Conservation (phyloP, 78 protist genomes). For the Tieghemostelium lacteum region DNA sequence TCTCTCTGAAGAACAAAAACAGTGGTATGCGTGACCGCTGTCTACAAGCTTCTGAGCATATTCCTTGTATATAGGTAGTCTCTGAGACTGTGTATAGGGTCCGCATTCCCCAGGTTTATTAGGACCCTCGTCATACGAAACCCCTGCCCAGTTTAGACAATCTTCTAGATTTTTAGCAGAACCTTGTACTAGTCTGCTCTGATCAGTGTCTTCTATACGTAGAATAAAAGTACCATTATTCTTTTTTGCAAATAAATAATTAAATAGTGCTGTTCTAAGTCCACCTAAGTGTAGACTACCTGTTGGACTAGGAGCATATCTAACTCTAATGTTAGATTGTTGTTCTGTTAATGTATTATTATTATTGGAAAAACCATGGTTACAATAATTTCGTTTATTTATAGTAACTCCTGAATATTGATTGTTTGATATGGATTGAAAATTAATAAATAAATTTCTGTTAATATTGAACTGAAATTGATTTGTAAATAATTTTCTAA, state of each 20-base stretch:
- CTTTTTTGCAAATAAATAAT: slow-evolving; percentile 87
- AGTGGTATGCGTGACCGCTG: slow-evolving; percentile 86
- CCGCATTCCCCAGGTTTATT: slow-evolving; percentile 3
- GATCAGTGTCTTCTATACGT: slow-evolving; percentile 94
- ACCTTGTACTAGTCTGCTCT: slow-evolving; percentile 57
- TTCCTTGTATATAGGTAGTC: slow-evolving; percentile 64
- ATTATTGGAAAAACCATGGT: no score
- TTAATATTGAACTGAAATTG: no score
- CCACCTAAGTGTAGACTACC: slow-evolving; percentile 93
- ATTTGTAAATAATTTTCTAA: no score
- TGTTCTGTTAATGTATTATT: no score
- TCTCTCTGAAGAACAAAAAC: slow-evolving; percentile 84
- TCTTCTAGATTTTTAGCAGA: slow-evolving; percentile 58
- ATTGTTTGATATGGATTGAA: no score
- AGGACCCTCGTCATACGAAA: slow-evolving; percentile 79
- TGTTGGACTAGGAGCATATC: slow-evolving; percentile 95
- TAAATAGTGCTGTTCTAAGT: slow-evolving; percentile 90
- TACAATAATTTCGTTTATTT: no score
- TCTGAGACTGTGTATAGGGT: slow-evolving; percentile 74
- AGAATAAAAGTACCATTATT: slow-evolving; percentile 80
- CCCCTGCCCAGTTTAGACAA: slow-evolving; percentile 80
- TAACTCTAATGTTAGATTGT: no score
- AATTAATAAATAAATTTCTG: no score
- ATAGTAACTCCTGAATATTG: no score
- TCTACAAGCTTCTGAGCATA: slow-evolving; percentile 48